These are phyloP conservation scores for Blastocystis sp. DNA, from an alignment of 352 stramenopile species.

Conservation along the genomic window DNA sequence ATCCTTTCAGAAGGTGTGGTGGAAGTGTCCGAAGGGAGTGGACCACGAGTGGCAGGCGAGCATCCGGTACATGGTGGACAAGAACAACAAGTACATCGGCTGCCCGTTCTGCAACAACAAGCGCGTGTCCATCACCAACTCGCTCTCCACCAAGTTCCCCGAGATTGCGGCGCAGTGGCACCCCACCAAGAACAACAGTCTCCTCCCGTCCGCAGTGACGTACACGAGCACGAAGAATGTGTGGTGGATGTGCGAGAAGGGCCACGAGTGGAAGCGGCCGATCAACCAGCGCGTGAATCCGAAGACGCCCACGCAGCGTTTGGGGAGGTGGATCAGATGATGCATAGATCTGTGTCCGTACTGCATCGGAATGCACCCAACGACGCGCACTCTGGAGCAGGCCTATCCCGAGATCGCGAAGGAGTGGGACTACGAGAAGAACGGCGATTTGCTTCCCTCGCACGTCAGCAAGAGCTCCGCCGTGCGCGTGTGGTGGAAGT, in stretches of 20 bases:
- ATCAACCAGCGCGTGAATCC: slow-evolving; percentile 59
- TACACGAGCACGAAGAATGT: slow-evolving; percentile 42
- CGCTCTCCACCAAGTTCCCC: slow-evolving; percentile 44
- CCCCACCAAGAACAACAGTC: slow-evolving; percentile 53
- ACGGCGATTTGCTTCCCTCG: slow-evolving; percentile 47
- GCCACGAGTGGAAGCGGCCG: slow-evolving; percentile 55
- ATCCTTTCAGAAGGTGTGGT: slow-evolving; percentile 66
- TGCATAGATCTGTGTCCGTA: slow-evolving; percentile 47
- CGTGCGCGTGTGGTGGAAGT: slow-evolving; percentile 63
- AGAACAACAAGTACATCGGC: slow-evolving; percentile 2
- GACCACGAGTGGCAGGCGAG: slow-evolving; percentile 57
- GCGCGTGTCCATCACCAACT: slow-evolving; percentile 64
- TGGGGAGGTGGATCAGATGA: not conserved
- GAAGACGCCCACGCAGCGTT: slow-evolving; percentile 27
- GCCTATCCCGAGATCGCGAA: slow-evolving; percentile 58
- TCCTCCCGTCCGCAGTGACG: slow-evolving; percentile 46
- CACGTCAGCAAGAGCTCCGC: slow-evolving; percentile 45
- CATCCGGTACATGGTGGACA: slow-evolving; percentile 58
- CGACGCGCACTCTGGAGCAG: slow-evolving; percentile 9
- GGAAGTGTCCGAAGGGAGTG: slow-evolving; percentile 69
- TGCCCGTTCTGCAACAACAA: slow-evolving; percentile 68
- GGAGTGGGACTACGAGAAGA: slow-evolving; percentile 64
- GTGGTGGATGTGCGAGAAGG: slow-evolving; percentile 66
- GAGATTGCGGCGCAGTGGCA: slow-evolving; percentile 68
- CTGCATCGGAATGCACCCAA: slow-evolving; percentile 7